Conservation (phyloP, 176 grass and related monocot species). For the Poa pratensis region DNA sequence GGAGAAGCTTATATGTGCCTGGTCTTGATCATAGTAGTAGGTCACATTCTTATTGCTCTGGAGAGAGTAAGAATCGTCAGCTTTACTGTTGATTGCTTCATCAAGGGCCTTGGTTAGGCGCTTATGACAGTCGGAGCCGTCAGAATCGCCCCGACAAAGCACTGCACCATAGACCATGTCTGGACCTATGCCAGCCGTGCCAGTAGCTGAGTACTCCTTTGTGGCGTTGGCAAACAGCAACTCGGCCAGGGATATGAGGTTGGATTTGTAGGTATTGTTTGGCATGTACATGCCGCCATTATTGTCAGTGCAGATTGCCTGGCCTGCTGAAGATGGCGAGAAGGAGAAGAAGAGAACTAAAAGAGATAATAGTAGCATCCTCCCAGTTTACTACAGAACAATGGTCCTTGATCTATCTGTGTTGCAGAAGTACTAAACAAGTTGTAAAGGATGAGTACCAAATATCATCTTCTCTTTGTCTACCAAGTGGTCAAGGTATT, state of each 20-base stretch:
- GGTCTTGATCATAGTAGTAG: slow-evolving; percentile 42
- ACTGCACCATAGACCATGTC: slow-evolving; percentile 45
- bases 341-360: slow-evolving; percentile 35
- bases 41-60: slow-evolving; percentile 27
- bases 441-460: slow-evolving; percentile 16
- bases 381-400: neutral
- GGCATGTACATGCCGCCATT: slow-evolving; percentile 44
- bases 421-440: slow-evolving; percentile 16
- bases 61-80: neutral
- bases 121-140: slow-evolving; percentile 8
- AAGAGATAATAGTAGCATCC: slow-evolving; percentile 13
- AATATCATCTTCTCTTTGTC: slow-evolving; percentile 31
- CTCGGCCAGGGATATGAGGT: slow-evolving; percentile 30
- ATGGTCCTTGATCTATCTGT: slow-evolving; percentile 26
- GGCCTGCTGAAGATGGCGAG: neutral
- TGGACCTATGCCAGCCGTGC: slow-evolving; percentile 9
- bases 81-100: slow-evolving; percentile 28
- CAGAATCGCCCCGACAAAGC: slow-evolving; percentile 49
- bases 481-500: slow-evolving; percentile 28
- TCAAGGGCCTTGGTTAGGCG: neutral
- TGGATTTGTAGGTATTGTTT: slow-evolving; percentile 40
- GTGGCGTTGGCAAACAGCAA: neutral
- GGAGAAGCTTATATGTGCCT: slow-evolving; percentile 44
- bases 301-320: slow-evolving; percentile 28
- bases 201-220: slow-evolving; percentile 38